phyloP scores from a whole-genome alignment of 2,329 filamentous ascomycete species.

The Pseudocercospora cruenta region DNA sequence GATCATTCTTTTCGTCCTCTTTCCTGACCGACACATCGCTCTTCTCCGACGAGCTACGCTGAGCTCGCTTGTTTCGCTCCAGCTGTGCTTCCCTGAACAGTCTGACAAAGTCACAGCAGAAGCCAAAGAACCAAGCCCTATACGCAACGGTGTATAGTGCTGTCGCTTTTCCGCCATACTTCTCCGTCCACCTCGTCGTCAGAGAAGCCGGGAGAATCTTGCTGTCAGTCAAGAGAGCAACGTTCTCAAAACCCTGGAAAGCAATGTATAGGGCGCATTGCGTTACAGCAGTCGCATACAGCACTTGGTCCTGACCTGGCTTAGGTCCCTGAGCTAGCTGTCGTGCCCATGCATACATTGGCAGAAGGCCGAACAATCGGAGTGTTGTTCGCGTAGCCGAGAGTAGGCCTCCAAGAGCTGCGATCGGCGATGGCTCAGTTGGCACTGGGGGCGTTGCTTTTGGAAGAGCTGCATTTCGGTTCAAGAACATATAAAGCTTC shows the following conservation, averaged over 20 bases:
- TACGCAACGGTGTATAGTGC: slow-evolving; percentile 48
- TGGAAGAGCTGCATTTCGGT: slow-evolving; percentile 27
- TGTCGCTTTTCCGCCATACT: slow-evolving; percentile 40
- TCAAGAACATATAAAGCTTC: slow-evolving; percentile 41
- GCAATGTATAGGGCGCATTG: slow-evolving; percentile 48
- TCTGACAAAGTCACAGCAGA: slow-evolving; percentile 49
- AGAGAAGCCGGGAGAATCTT: slow-evolving; percentile 43
- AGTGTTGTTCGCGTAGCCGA: slow-evolving; percentile 49
- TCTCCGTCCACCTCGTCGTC: slow-evolving; percentile 40
- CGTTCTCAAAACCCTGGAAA: slow-evolving; percentile 51
- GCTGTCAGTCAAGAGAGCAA: slow-evolving; percentile 47
- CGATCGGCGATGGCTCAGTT: slow-evolving; percentile 34
- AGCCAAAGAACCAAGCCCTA: slow-evolving; percentile 48
- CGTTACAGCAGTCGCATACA: slow-evolving; percentile 47
- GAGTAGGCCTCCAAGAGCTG: slow-evolving; percentile 44
- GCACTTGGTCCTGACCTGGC: slow-evolving; percentile 45
- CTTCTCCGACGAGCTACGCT: slow-evolving; percentile 31
- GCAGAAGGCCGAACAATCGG: slow-evolving; percentile 48
- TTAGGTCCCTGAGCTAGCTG: slow-evolving; percentile 47
- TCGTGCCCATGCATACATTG: slow-evolving; percentile 51
- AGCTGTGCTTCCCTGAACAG: slow-evolving; percentile 48
- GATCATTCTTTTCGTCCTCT: slow-evolving; percentile 45
- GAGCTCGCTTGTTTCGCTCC: slow-evolving; percentile 40
- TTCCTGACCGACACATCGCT: slow-evolving; percentile 34
- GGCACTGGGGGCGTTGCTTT: slow-evolving; percentile 26